phyloP scores from a whole-genome alignment of 208 protist genomes.

The Balamuthia mandrillaris region DNA sequence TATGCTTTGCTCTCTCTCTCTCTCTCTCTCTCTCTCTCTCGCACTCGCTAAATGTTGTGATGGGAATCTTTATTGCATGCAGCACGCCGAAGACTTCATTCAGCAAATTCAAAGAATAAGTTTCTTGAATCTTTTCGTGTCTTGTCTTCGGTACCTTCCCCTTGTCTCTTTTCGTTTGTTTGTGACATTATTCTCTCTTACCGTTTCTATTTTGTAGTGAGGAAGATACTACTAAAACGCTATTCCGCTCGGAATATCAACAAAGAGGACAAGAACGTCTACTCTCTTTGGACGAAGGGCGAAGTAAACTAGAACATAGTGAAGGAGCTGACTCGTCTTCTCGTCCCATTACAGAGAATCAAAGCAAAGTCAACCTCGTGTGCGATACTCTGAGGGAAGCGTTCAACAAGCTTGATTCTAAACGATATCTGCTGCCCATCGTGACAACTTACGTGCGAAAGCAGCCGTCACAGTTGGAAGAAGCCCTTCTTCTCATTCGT shows the following conservation, averaged over 20 bases:
- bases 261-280: not conserved
- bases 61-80: too few species aligned
- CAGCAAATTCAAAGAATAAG: conserved; percentile 47
- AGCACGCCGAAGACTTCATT: conserved; percentile 55
- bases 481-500: conserved; percentile 43
- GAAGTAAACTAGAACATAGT: not conserved
- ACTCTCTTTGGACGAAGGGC: conserved; percentile 38
- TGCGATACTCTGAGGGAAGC: conserved; percentile 28
- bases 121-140: conserved; percentile 65
- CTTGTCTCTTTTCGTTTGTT: not conserved
- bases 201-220: conserved; percentile 2
- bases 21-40: too few species aligned
- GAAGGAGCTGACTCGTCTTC: not conserved
- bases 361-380: conserved; percentile 23
- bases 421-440: conserved; percentile 36
- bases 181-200: not conserved
- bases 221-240: conserved; percentile 49
- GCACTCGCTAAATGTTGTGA: too few species aligned
- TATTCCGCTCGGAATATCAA: conserved; percentile 42
- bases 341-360: not conserved
- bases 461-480: conserved; percentile 37
- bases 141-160: not conserved
- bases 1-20: not conserved
- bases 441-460: conserved; percentile 36
- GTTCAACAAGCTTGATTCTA: conserved; percentile 3